phyloP scores from a whole-genome alignment of 495 filamentous ascomycete species.

The Hypoxylon lienhwacheense region DNA sequence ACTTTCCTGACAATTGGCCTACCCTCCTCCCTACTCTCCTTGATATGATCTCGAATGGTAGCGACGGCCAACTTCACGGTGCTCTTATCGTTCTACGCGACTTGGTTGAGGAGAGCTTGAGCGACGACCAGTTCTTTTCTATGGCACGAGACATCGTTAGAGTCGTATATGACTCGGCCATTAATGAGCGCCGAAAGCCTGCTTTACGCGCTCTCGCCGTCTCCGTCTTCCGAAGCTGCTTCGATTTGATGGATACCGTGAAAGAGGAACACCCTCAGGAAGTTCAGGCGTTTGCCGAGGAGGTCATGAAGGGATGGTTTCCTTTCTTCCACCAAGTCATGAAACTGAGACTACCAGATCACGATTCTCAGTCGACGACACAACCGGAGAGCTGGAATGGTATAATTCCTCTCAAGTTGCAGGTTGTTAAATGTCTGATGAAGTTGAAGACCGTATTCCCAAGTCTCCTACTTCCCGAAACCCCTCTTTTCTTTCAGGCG shows the following conservation, averaged over 20 bases:
- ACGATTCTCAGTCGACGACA: conserved; percentile 37
- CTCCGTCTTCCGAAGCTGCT: conserved; percentile 83
- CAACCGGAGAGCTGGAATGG: conserved; percentile 67
- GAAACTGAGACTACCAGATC: conserved; percentile 67
- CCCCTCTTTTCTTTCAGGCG: conserved; percentile 73
- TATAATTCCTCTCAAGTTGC: conserved; percentile 81
- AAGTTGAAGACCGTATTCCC: conserved; percentile 86
- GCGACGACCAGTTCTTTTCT: conserved; percentile 89
- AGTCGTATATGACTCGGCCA: conserved; percentile 77
- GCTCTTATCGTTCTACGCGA: conserved; percentile 85
- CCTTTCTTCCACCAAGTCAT: conserved; percentile 80
- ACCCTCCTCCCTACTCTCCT: conserved; percentile 79
- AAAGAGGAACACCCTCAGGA: conserved; percentile 84
- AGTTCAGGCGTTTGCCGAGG: conserved; percentile 86
- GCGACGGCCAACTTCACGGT: conserved; percentile 79
- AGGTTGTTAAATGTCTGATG: conserved; percentile 89
- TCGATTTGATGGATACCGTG: conserved; percentile 94
- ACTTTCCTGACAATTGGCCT: conserved; percentile 95
- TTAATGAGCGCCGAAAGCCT: conserved; percentile 70
- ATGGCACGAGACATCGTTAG: conserved; percentile 82
- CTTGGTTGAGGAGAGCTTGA: conserved; percentile 88
- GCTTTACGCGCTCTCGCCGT: conserved; percentile 80
- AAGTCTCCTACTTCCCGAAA: conserved; percentile 75
- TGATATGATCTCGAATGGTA: conserved; percentile 70
- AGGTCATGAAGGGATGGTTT: conserved; percentile 77